These are phyloP conservation scores for Fonsecaea erecta DNA, from an alignment of 2,329 filamentous ascomycete species.

Conservation along the genomic window DNA sequence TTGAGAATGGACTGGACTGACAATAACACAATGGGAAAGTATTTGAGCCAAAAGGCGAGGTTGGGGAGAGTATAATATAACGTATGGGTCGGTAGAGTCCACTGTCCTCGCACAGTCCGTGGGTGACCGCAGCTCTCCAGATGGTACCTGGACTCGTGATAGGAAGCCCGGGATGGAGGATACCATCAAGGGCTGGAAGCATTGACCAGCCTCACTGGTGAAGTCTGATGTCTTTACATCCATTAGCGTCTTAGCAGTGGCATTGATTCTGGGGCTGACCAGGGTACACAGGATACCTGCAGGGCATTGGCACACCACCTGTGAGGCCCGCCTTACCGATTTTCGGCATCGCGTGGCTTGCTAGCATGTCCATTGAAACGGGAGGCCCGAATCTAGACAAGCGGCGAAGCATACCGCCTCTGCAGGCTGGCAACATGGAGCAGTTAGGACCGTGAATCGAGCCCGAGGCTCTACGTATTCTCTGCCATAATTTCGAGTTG, in stretches of 20 bases:
- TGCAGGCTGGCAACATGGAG: not conserved
- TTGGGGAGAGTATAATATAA: slow-evolving; percentile 26
- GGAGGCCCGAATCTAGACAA: slow-evolving; percentile 1
- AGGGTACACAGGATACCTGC: slow-evolving; percentile 20
- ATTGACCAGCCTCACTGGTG: slow-evolving; percentile 19
- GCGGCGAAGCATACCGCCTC: slow-evolving; percentile 4
- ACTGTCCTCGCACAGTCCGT: slow-evolving; percentile 12
- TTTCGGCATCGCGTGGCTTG: slow-evolving; percentile 14
- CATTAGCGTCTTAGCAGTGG: slow-evolving; percentile 28
- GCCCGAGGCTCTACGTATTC: slow-evolving; percentile 12
- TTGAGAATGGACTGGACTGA: slow-evolving; percentile 17
- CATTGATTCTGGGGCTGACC: slow-evolving; percentile 26
- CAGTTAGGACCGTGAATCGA: not conserved
- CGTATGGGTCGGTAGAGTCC: slow-evolving; percentile 13
- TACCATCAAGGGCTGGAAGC: slow-evolving; percentile 21
- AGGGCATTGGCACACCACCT: slow-evolving; percentile 9
- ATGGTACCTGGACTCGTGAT: slow-evolving; percentile 21
- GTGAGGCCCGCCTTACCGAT: not conserved
- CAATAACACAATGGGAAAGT: slow-evolving; percentile 14
- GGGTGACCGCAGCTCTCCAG: slow-evolving; percentile 24
- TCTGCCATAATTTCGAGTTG: not conserved
- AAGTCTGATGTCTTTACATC: slow-evolving; percentile 7
- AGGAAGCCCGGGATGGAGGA: slow-evolving; percentile 20
- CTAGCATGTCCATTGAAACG: slow-evolving; percentile 8
- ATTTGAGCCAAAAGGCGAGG: slow-evolving; percentile 19